These are phyloP conservation scores for Clausena lansium DNA, from an alignment of 345 rosid species.

Conservation along the genomic window DNA sequence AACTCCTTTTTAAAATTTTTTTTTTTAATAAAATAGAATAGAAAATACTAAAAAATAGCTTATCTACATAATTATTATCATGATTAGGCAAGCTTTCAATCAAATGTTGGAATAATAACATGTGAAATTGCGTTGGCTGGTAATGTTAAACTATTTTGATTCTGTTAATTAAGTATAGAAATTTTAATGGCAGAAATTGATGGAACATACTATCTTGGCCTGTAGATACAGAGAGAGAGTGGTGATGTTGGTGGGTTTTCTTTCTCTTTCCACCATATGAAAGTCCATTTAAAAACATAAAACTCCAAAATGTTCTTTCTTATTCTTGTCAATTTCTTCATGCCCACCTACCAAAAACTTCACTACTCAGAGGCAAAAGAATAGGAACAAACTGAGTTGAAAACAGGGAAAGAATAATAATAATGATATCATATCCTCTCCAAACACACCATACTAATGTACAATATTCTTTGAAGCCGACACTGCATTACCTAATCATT, in stretches of 20 bases:
- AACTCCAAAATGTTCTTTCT: slow-evolving; percentile 34
- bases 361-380: slow-evolving; percentile 21
- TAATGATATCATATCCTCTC: not conserved
- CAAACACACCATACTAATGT: slow-evolving; percentile 18
- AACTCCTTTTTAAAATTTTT: not conserved
- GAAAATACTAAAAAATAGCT: not conserved
- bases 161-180: not conserved
- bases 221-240: slow-evolving; percentile 1
- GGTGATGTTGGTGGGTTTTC: slow-evolving; percentile 17
- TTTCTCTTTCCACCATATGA: slow-evolving; percentile 10
- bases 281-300: slow-evolving; percentile 16
- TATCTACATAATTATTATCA: not conserved
- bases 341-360: slow-evolving; percentile 20
- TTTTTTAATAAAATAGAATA: not conserved
- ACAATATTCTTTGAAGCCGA: slow-evolving; percentile 35
- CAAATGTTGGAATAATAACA: not conserved
- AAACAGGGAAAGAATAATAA: slow-evolving; percentile 12
- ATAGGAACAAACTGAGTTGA: slow-evolving; percentile 22
- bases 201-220: slow-evolving; percentile 5
- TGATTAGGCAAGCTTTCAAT: not conserved
- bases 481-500: slow-evolving; percentile 38
- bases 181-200: slow-evolving; percentile 7
- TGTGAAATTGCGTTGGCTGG: not conserved
- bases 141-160: not conserved
- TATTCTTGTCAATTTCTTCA: slow-evolving; percentile 29